A percentile compares a stretch with the other conserved stretches of the same genome.
These are phyloP conservation scores for Ogataea siamensis DNA, from an alignment of 805 yeast species.

Conservation along the genomic window DNA sequence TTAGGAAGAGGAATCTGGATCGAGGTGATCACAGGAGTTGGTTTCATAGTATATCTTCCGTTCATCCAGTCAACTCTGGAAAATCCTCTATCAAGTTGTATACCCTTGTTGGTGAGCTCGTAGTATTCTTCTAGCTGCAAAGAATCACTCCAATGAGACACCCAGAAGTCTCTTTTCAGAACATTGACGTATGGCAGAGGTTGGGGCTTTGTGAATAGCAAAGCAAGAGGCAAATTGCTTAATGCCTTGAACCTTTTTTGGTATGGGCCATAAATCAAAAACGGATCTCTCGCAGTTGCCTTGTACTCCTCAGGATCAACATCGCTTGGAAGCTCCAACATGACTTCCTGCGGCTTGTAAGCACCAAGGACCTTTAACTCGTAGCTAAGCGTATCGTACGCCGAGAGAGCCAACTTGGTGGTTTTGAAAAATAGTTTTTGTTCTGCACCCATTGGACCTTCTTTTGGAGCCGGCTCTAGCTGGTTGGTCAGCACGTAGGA, in stretches of 20 bases:
- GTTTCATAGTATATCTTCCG: conserved; percentile 48
- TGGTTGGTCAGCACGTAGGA: conserved; percentile 47
- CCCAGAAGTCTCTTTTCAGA: conserved; percentile 77
- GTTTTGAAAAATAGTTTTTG: conserved; percentile 60
- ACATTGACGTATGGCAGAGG: conserved; percentile 63
- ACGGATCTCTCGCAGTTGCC: conserved; percentile 35
- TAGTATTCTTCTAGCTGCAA: conserved; percentile 82
- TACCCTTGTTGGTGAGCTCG: conserved; percentile 75
- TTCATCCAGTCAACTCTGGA: conserved; percentile 77
- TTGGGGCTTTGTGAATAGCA: conserved; percentile 60
- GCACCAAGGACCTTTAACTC: conserved; percentile 19
- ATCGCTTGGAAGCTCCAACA: conserved; percentile 13
- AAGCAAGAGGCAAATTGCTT: conserved; percentile 45
- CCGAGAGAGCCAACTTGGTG: conserved; percentile 51
- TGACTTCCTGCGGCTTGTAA: conserved; percentile 16
- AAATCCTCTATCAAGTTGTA: conserved; percentile 66
- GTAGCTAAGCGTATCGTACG: conserved; percentile 52
- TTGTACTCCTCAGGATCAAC: conserved; percentile 32
- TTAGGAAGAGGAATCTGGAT: conserved; percentile 56
- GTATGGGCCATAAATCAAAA: conserved; percentile 57
- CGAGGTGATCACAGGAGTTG: conserved; percentile 58
- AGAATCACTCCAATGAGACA: conserved; percentile 78
- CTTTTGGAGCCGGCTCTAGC: conserved; percentile 61
- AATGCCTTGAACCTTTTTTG: conserved; percentile 41
- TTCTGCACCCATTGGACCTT: conserved; percentile 53